A percentile compares a stretch with the other conserved stretches of the same genome.
phyloP scores from a whole-genome alignment of 768 basidiomycete species.

The Mycena venus region DNA sequence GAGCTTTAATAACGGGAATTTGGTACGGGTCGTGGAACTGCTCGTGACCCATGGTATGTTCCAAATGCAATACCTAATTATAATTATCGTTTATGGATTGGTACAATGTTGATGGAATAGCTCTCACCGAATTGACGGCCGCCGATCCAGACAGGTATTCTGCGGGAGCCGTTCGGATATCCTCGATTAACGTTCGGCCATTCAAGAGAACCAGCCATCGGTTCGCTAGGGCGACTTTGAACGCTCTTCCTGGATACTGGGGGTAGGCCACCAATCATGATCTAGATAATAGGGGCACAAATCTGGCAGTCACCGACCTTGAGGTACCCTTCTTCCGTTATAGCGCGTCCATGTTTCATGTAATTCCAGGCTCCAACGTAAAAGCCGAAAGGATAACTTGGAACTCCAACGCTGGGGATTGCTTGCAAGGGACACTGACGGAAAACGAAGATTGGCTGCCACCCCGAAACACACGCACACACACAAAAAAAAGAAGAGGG shows the following conservation, averaged over 20 bases:
- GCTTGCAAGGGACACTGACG: background rate
- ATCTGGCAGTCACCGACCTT: slow-evolving; percentile 3
- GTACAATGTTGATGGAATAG: too few relatives aligned
- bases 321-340: slow-evolving; percentile 24
- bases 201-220: slow-evolving; percentile 58
- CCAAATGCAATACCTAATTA: slow-evolving; percentile 49
- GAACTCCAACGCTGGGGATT: slow-evolving; percentile 3
- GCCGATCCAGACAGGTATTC: slow-evolving; percentile 51
- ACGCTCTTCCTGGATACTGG: slow-evolving; percentile 26
- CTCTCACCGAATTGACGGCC: slow-evolving; percentile 48
- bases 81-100: too few relatives aligned
- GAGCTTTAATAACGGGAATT: slow-evolving; percentile 43
- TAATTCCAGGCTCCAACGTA: slow-evolving; percentile 23
- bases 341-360: slow-evolving; percentile 10
- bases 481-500: background rate
- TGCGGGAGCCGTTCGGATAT: slow-evolving; percentile 55
- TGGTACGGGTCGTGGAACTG: slow-evolving; percentile 47
- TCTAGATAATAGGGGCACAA: too few relatives aligned
- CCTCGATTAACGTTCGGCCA: slow-evolving; percentile 48
- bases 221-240: slow-evolving; percentile 23
- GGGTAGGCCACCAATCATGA: too few relatives aligned
- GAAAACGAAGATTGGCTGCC: background rate
- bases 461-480: too few relatives aligned
- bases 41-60: slow-evolving; percentile 53
- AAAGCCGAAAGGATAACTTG: slow-evolving; percentile 12